Percentiles rank a stretch among this genome's conserved stretches.
Conservation (phyloP, 331 rosid species). For the Pyracantha coccinea region DNA sequence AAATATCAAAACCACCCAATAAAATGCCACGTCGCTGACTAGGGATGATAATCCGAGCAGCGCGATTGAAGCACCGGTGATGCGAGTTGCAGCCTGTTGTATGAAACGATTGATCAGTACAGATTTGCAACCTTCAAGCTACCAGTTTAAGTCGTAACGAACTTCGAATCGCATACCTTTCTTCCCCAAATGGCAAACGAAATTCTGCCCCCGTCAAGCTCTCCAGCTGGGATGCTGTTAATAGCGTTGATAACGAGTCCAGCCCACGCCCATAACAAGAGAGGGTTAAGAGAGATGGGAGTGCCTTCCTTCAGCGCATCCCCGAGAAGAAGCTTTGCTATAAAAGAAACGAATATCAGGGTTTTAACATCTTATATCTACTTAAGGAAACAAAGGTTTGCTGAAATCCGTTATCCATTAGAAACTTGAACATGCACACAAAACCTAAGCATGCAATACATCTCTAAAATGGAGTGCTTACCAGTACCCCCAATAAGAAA, state of each 20-base stretch:
- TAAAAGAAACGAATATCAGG: conserved; percentile 1
- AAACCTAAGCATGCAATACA: not conserved
- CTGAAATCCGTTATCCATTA: no score
- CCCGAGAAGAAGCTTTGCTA: conserved; percentile 91
- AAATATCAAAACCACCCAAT: conserved; percentile 94
- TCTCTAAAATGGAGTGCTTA: conserved; percentile 29
- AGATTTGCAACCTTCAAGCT: not conserved
- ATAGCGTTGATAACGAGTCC: conserved; percentile 97
- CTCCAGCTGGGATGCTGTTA: conserved; percentile 97
- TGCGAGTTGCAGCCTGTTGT: conserved; percentile 72
- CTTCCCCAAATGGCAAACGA: conserved; percentile 92
- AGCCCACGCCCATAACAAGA: conserved; percentile 99
- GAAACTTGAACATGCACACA: not conserved
- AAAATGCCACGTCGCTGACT: conserved; percentile 82
- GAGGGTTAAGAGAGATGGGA: conserved; percentile 85
- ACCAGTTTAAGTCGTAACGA: not conserved
- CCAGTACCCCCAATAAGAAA: conserved; percentile 93
- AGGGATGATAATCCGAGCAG: conserved; percentile 77
- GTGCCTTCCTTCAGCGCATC: conserved; percentile 82
- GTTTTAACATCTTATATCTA: not conserved
- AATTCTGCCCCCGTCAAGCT: conserved; percentile 94
- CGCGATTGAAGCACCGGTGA: conserved; percentile 68
- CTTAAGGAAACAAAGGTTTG: no score
- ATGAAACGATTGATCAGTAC: not conserved
- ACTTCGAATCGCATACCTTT: conserved; percentile 50